These are phyloP conservation scores for Hypoxylon sp. DNA, from an alignment of 2,329 filamentous ascomycete species.

Conservation along the genomic window DNA sequence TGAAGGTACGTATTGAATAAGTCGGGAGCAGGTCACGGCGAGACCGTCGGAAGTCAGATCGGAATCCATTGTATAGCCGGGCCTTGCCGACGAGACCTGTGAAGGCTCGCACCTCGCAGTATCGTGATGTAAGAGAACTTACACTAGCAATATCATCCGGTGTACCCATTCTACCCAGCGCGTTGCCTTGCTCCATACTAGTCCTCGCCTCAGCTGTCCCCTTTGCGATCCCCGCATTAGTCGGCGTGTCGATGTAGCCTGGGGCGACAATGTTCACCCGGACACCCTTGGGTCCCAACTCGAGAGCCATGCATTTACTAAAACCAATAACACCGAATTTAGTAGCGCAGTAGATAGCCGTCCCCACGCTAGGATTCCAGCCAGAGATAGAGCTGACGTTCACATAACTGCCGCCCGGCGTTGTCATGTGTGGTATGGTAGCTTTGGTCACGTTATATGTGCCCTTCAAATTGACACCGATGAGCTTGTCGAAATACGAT, in stretches of 20 bases:
- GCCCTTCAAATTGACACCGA: slow-evolving; percentile 62
- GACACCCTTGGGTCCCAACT: slow-evolving; percentile 57
- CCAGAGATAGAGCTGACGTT: slow-evolving; percentile 58
- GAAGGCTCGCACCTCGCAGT: background rate
- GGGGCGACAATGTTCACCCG: slow-evolving; percentile 56
- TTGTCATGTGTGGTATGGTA: slow-evolving; percentile 57
- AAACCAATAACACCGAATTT: slow-evolving; percentile 61
- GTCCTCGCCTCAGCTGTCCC: slow-evolving; percentile 59
- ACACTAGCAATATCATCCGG: slow-evolving; percentile 52
- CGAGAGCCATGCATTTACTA: slow-evolving; percentile 60
- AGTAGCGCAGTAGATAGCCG: slow-evolving; percentile 56
- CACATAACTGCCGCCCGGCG: slow-evolving; percentile 54
- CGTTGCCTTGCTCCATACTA: slow-evolving; percentile 45
- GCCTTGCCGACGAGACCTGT: background rate
- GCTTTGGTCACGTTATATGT: slow-evolving; percentile 62
- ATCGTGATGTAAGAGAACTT: slow-evolving; percentile 18
- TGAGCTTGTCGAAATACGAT: slow-evolving; percentile 63
- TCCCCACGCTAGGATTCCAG: slow-evolving; percentile 46
- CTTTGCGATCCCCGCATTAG: slow-evolving; percentile 61
- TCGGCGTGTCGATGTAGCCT: slow-evolving; percentile 51
- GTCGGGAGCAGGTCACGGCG: background rate
- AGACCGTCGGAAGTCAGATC: background rate
- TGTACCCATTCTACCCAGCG: slow-evolving; percentile 49
- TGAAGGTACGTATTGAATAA: background rate
- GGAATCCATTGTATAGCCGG: background rate